phyloP scores from a whole-genome alignment of 2,329 filamentous ascomycete genomes.

The Aaosphaeria arxii region DNA sequence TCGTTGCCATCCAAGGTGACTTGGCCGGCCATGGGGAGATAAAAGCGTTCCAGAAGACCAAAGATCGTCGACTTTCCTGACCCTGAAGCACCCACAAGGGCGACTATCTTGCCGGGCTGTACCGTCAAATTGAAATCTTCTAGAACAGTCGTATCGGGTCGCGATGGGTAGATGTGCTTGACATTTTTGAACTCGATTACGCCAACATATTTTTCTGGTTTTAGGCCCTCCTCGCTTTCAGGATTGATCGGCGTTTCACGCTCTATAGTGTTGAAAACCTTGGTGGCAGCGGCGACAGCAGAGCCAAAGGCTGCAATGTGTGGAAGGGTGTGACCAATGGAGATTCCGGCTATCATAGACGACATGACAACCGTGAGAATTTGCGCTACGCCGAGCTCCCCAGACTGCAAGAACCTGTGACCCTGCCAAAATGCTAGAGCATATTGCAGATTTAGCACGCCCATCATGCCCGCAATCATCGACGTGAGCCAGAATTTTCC shows the following conservation, averaged over 20 bases:
- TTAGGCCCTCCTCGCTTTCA: conserved; percentile 66
- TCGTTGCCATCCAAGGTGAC: conserved; percentile 82
- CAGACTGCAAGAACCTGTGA: conserved; percentile 53
- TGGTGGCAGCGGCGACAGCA: conserved; percentile 77
- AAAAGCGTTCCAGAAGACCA: conserved; percentile 90
- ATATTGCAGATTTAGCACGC: conserved; percentile 74
- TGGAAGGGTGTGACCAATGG: conserved; percentile 68
- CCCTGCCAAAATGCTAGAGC: conserved; percentile 48
- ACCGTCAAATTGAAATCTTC: conserved; percentile 75
- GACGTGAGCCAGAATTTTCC: conserved; percentile 69
- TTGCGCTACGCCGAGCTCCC: conserved; percentile 62
- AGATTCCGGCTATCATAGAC: conserved; percentile 90
- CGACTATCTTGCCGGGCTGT: conserved; percentile 87
- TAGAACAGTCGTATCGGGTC: conserved; percentile 88
- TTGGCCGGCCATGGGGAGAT: conserved; percentile 77
- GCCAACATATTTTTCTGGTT: conserved; percentile 69
- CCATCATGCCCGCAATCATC: conserved; percentile 84
- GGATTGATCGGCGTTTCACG: conserved; percentile 81
- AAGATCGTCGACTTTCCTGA: conserved; percentile 95
- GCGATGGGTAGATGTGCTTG: conserved; percentile 91
- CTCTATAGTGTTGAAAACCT: conserved; percentile 94
- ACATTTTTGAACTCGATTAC: conserved; percentile 77
- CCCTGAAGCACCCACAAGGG: conserved; percentile 88
- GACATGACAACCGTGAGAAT: conserved; percentile 85
- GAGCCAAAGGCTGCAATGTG: conserved; percentile 84